Evolutionary conservation across 129 eudicot species (phyloP), one percentile per base, ranked within the genome.

Genomic region (Centrapalus pauciflorus): DNA sequence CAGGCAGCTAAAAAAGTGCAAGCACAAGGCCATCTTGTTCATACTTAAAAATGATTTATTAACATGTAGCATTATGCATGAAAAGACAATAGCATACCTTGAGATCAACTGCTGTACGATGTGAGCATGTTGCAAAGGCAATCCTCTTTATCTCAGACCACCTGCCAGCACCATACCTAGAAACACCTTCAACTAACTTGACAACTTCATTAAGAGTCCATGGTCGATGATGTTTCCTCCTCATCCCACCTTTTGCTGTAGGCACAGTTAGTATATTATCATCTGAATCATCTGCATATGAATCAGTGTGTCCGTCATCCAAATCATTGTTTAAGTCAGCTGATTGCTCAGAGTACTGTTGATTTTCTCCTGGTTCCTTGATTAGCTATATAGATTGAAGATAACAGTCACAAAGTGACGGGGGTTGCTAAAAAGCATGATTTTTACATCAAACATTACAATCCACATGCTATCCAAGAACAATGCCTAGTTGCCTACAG

Each of bases 221-320:
- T 37, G 95, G 95, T n/a, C 99, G 81, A 76, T 94, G 99, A 80
- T 89, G 97, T 59, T 94, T 94, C 86, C 99, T 84, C 65, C 99
- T 83, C 83, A 82, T 84, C 35, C 95, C 90, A 20, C 99, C 97
- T 55, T 75, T 80, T 37, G 87, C 82, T 54, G 95, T 77, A 3
- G 90, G 83, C 2, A 76, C 77, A 41, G 83, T 84, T 50, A 67
- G 78, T 34, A 59, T 67, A 45, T 81, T 79, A 49, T 82, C 99
- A 58, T 86, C 88, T n/a, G 95, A 82, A 77, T 74, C 77, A 11
- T 77, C 79, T 63, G 77, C 90, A 10, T 76, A 78, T 46, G 87
- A 79, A 69, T 81, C 86, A 51, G 55, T 38, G 12, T 60, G 77
- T 74, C 80, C 79, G 19, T 33, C 78, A 40, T 80, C 82, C 48